A percentile compares a stretch with the other conserved stretches of the same genome.
Conservation (phyloP, 257 asterid genomes). For the Salvia rosmarinus region DNA sequence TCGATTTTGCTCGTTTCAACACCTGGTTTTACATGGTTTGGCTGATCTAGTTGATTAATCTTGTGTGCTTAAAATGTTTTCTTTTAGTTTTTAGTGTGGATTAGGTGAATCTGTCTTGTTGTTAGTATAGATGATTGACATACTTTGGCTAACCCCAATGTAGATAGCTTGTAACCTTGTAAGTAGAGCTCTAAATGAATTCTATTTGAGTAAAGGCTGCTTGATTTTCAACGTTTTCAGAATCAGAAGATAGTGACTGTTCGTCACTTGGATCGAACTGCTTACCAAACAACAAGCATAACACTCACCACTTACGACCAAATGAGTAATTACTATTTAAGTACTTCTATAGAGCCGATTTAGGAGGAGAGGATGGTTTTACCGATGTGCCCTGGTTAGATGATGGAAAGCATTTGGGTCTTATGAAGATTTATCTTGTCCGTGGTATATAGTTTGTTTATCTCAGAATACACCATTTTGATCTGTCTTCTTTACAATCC, state of each 20-base stretch:
- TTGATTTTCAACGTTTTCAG: background rate
- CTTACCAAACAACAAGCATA: background rate
- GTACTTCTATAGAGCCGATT: slow-evolving; percentile 4
- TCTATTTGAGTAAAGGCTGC: background rate
- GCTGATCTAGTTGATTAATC: slow-evolving; percentile 22
- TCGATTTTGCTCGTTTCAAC: slow-evolving; percentile 3
- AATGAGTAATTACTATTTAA: background rate
- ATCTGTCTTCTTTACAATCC: background rate
- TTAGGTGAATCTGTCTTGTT: background rate
- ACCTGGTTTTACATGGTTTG: background rate
- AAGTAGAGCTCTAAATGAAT: background rate
- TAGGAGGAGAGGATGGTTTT: background rate
- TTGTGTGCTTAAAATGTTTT: slow-evolving; percentile 10
- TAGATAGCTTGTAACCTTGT: background rate
- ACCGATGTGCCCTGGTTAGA: background rate
- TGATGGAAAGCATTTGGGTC: background rate
- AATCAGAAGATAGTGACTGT: slow-evolving; percentile 3
- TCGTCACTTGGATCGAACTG: slow-evolving; percentile 14
- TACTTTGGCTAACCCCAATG: slow-evolving; percentile 18
- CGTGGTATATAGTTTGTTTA: background rate
- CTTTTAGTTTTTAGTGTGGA: background rate
- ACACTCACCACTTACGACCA: background rate
- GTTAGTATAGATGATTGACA: slow-evolving; percentile 5
- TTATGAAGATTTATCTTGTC: background rate
- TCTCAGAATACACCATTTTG: background rate